Evolutionary conservation across 2,329 filamentous ascomycete species (phyloP), one percentile per base, ranked within the genome.

Genomic region (Hysterium pulicare): DNA sequence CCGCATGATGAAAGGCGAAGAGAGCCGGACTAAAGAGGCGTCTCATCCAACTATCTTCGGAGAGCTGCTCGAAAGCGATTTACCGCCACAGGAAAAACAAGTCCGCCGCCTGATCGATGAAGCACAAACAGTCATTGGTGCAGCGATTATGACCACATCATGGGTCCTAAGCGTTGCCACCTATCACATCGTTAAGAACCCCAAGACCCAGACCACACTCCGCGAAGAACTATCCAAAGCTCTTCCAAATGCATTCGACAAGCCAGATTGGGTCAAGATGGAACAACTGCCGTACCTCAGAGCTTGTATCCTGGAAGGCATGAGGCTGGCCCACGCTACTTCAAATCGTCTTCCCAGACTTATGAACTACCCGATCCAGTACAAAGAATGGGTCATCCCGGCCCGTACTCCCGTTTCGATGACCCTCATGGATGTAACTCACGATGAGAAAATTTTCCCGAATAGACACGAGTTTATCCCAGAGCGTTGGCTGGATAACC

Each of bases 401-500:
- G 49, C 54, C 32, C 51, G 59, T n/a, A 71, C 66, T 0, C 61
- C 59, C 3, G 34, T 70, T 6, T 64, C 64, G 20, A 68, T 67
- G 51, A 66, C 61, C 0, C 66, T 66, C 8, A 52, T 63, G 2
- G 60, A 66, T 22, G 43, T 68, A 17, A 61, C 53, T 17, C 61
- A 63, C 40, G 61, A 67, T 42, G 58, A 63, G 39, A 40, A 52
- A 2, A 59, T 70, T 21, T 72, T 71, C 52, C 66, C 66, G 0
- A 41, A 64, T 11, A 57, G 62, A 2, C 41, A 50, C 13, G 24
- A 39, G 0, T 73, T 68, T 40, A 53, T 65, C 3, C 69, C 70
- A 0, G 66, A 72, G 41, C 62, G 70, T 23, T 73, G 70, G 69
- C 50, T 72, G 26, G 52, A 51, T 26, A 44, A 55, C 8, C 49